Conservation (phyloP, 1,284 basidiomycete species). For the Schizophyllum amplum region DNA sequence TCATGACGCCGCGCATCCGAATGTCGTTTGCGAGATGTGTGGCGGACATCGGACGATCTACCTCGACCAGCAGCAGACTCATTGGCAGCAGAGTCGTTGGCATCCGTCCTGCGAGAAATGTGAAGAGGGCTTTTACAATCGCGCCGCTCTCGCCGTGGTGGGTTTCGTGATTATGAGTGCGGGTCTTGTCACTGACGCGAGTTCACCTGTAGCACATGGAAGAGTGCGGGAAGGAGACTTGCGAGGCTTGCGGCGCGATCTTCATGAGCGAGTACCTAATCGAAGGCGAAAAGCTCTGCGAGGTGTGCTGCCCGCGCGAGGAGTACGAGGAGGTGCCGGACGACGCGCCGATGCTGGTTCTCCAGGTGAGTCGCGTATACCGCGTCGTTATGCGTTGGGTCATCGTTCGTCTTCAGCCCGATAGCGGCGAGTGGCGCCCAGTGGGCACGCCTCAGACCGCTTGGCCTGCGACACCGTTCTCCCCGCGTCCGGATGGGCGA, state of each 20-base stretch:
- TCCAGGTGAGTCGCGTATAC: background rate
- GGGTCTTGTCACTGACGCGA: too few species aligned
- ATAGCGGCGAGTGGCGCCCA: background rate
- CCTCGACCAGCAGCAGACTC: slow-evolving; percentile 21
- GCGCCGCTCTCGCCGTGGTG: slow-evolving; percentile 23
- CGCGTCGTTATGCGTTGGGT: too few species aligned
- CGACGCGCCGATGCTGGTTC: background rate
- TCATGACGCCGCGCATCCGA: slow-evolving; percentile 3
- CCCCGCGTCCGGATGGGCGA: background rate
- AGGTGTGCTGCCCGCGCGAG: background rate
- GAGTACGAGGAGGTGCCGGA: background rate
- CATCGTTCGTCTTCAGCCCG: too few species aligned
- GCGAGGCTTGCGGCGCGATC: background rate
- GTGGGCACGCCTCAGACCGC: background rate
- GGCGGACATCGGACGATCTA: background rate
- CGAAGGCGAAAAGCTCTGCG: background rate
- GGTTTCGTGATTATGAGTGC: too few species aligned
- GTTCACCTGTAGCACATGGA: background rate
- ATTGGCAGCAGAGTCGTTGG: slow-evolving; percentile 28
- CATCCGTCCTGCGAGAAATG: slow-evolving; percentile 32
- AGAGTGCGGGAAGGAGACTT: background rate
- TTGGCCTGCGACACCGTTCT: background rate
- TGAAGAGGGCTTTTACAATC: slow-evolving; percentile 26
- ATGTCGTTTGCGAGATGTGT: background rate
- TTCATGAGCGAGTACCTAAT: background rate